Conservation (phyloP, 495 filamentous ascomycete species). For the Neurospora sp. region DNA sequence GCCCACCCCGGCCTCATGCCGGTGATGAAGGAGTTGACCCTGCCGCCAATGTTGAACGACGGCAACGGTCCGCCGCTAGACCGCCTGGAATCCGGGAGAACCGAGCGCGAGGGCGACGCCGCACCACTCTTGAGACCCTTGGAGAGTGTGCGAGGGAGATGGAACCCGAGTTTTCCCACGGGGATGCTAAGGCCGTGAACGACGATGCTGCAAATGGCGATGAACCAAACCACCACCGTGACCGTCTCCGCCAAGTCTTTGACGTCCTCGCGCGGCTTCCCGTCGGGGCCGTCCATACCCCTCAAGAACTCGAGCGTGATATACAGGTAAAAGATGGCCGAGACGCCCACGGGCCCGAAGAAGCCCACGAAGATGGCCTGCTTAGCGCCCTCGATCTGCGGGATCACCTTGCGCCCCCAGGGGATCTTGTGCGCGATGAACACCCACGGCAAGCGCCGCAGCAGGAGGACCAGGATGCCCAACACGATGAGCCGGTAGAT, state of each 20-base stretch:
- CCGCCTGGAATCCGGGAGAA: not conserved
- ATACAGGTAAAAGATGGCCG: conserved; percentile 83
- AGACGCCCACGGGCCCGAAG: conserved; percentile 92
- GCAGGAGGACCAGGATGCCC: conserved; percentile 68
- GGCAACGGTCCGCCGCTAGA: conserved; percentile 5
- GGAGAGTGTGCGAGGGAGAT: conserved; percentile 68
- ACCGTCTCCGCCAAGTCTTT: conserved; percentile 50
- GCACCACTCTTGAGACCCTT: conserved; percentile 16
- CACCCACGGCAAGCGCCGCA: conserved; percentile 71
- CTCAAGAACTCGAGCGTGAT: conserved; percentile 60
- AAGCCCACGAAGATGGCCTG: conserved; percentile 83
- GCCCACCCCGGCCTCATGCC: conserved; percentile 11
- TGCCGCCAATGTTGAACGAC: conserved; percentile 15
- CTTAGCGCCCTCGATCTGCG: conserved; percentile 61
- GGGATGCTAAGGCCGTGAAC: conserved; percentile 83
- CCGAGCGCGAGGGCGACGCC: conserved; percentile 8
- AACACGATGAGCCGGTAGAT: conserved; percentile 68
- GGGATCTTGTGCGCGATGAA: conserved; percentile 55
- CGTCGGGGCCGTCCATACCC: conserved; percentile 31
- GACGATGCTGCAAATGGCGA: conserved; percentile 78
- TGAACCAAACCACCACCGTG: conserved; percentile 72
- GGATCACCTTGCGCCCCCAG: conserved; percentile 34
- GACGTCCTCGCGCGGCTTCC: conserved; percentile 53
- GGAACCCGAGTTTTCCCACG: conserved; percentile 70
- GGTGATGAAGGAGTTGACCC: conserved; percentile 17